Percentiles rank a stretch among this genome's conserved stretches.
phyloP scores from a whole-genome alignment of 306 rosid species.

The Trifolium fragiferum region DNA sequence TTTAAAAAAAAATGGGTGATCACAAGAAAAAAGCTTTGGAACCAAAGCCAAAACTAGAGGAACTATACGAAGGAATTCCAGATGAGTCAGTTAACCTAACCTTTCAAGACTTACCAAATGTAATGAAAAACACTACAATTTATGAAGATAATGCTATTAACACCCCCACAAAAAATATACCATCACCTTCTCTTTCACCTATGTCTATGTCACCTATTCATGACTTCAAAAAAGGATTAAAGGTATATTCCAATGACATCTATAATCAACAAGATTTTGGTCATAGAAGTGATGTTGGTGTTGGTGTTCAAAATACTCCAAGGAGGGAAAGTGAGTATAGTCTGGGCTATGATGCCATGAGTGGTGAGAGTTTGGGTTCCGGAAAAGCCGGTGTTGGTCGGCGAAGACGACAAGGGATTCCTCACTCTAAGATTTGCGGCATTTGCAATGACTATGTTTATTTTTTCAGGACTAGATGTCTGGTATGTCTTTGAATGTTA shows the following conservation, averaged over 20 bases:
- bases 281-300: neutral
- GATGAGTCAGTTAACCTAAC: constrained; percentile 89
- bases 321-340: constrained; percentile 25
- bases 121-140: neutral
- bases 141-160: constrained; percentile 10
- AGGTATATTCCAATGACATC: constrained; percentile 37
- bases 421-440: constrained; percentile 83
- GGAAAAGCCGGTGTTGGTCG: constrained; percentile 41
- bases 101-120: constrained; percentile 70
- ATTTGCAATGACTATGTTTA: constrained; percentile 64
- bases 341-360: constrained; percentile 47
- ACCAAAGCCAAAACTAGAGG: constrained; percentile 71
- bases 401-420: constrained; percentile 73
- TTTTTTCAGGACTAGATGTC: constrained; percentile 77
- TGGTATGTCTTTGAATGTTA: constrained; percentile 54
- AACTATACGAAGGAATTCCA: constrained; percentile 77
- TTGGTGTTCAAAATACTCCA: constrained; percentile 30
- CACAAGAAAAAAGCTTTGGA: constrained; percentile 42
- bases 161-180: constrained; percentile 5
- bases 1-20: constrained; percentile 55
- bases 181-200: constrained; percentile 37
- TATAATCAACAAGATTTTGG: neutral
- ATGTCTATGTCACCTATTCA: constrained; percentile 59
- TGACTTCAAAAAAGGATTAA: constrained; percentile 63
- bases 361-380: constrained; percentile 52